Evolutionary conservation across 306 rosid species (phyloP).

Genomic region (Quercus mongolica): DNA sequence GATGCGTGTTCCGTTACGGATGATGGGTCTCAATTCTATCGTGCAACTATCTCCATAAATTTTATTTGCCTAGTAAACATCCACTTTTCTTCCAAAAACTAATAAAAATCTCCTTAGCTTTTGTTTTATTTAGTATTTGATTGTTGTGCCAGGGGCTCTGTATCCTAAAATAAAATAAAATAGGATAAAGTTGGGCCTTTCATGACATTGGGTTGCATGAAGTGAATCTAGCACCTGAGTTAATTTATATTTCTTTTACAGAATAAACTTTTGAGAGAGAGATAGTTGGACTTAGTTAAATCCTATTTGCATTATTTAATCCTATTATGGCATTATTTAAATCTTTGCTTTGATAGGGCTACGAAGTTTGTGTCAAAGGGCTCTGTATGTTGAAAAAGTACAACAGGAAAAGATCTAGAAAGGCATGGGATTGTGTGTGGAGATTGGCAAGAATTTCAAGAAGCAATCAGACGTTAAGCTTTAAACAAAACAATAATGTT

Average conservation of each 20-base stretch:
- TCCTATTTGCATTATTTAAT: background rate
- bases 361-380: background rate
- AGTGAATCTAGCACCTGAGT: conserved; percentile 16
- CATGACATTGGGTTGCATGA: conserved; percentile 25
- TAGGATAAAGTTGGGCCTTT: conserved; percentile 22
- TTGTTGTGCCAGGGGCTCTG: conserved; percentile 30
- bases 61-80: background rate
- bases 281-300: background rate
- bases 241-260: too few species aligned
- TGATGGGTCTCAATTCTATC: conserved; percentile 7
- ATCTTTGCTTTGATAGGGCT: background rate
- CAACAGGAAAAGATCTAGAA: background rate
- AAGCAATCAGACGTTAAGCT: background rate
- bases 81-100: background rate
- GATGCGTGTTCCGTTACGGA: background rate
- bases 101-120: background rate
- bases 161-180: conserved; percentile 12
- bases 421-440: background rate
- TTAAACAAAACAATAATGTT: too few species aligned
- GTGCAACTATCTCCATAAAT: background rate
- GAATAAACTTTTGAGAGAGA: background rate
- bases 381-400: background rate
- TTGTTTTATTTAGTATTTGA: background rate
- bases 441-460: background rate
- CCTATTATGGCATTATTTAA: background rate